Base-by-base conservation (phyloP, 768 basidiomycete genomes). In the Neoboletus brunneissimus region DNA sequence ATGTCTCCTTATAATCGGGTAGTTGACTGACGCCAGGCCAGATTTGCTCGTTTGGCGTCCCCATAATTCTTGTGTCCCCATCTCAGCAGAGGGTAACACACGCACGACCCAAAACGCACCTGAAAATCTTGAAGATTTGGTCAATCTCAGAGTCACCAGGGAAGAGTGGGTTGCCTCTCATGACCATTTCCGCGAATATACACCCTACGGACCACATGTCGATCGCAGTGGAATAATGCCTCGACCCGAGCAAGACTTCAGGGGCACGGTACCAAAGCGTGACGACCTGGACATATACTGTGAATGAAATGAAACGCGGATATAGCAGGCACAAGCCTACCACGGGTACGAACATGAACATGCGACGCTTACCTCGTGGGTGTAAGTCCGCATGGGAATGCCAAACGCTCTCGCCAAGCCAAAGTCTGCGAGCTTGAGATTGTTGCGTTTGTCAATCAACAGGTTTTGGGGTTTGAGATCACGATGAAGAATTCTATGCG, bases 121-220 rank as follows among this genome's bases (percentile, higher is more conserved):
- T 85, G 82, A 98, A 99, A 67, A 99, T 99, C 74, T 93, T 89
- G 84, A 98, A 98, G 61, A 98, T 98, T 78, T 99, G 97, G 75
- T 99, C 97, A 68, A 98, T 99, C 76, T 99, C 97, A 27, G 97
- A 98, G 75, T 99, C 97, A 5, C 97, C 97, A 23, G 97, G 96
- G 82, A 99, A 99, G 13, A 98, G 79, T 2, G 96, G 83, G 84
- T 69, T 86, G 62, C 90, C 90, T 57, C 85, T 81, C 89, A 95
- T 91, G 52, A 93, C 88, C 96, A 98, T 98, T 76, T 99, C 97
- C 9, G 96, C 96, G 67, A 97, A 93, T 70, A 99, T 98, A 68
- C 95, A 98, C 0, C 90, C 97, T 22, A 99, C 96, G n/a, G 93
- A 95, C 97, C 97, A 99, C 93, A 98, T 97, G 75, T 99, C 97